phyloP scores from a whole-genome alignment of 2,329 filamentous ascomycete species.

The Alternaria arborescens region DNA sequence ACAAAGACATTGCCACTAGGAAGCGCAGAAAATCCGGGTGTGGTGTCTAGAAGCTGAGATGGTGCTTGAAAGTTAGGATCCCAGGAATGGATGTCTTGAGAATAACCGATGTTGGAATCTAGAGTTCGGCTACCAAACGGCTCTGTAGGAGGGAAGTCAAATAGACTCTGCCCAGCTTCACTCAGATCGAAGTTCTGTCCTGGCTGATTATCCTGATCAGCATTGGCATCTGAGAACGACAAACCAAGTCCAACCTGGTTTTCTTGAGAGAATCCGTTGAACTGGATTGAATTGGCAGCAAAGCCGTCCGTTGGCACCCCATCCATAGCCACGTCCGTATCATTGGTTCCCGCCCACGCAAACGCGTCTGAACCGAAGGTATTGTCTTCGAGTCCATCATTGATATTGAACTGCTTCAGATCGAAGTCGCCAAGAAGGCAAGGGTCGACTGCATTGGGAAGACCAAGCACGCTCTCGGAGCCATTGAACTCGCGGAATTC shows the following conservation, averaged over 20 bases:
- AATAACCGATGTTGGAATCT: not conserved
- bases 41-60: not conserved
- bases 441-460: slow-evolving; percentile 10
- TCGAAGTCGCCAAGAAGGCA: slow-evolving; percentile 14
- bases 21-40: slow-evolving; percentile 16
- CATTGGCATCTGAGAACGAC: not conserved
- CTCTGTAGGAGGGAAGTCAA: not conserved
- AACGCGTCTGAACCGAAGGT: not conserved
- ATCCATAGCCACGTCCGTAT: not conserved
- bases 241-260: not conserved
- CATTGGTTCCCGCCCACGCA: not conserved
- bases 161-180: not conserved
- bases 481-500: slow-evolving; percentile 10
- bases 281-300: not conserved
- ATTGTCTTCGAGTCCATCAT: not conserved
- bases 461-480: slow-evolving; percentile 14
- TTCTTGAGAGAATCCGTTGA: not conserved
- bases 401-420: not conserved
- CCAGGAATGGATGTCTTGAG: not conserved
- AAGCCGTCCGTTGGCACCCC: not conserved
- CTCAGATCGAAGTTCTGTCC: not conserved
- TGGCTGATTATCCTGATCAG: not conserved
- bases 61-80: not conserved
- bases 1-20: slow-evolving; percentile 6
- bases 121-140: not conserved